phyloP scores from a whole-genome alignment of 1,139 yeast genomes.

The Debaryomyces sp. region DNA sequence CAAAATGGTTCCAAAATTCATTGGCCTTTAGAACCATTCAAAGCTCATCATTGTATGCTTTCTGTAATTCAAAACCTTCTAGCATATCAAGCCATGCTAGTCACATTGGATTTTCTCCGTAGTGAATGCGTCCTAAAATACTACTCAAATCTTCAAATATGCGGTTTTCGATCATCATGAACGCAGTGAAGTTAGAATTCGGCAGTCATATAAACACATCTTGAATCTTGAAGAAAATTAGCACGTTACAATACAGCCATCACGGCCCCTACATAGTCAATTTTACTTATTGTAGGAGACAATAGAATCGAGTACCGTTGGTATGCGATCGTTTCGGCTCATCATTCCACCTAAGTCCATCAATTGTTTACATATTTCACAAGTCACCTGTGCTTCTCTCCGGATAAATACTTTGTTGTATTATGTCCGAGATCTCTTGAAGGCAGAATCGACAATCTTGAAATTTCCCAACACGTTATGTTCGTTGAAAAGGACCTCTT shows the following conservation, averaged over 20 bases:
- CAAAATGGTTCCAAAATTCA: not conserved
- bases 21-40: not conserved
- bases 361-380: not conserved
- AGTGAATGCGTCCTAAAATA: not conserved
- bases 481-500: not conserved
- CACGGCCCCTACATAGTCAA: not conserved
- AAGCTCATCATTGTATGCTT: not conserved
- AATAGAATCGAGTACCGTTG: not conserved
- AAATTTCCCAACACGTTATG: not conserved
- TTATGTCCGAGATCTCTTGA: not conserved
- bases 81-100: not conserved
- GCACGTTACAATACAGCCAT: not conserved
- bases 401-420: not conserved
- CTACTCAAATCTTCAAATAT: not conserved
- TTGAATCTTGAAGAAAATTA: not conserved
- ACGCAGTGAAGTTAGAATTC: not conserved
- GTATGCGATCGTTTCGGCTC: not conserved
- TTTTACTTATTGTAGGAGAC: not conserved
- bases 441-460: not conserved
- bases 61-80: not conserved
- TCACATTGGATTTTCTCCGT: not conserved
- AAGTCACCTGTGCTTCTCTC: not conserved
- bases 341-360: not conserved
- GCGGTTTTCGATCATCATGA: not conserved
- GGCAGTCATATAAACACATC: not conserved